phyloP scores from a whole-genome alignment of 2,329 filamentous ascomycete species.

The Cladobotryum mycophilum region DNA sequence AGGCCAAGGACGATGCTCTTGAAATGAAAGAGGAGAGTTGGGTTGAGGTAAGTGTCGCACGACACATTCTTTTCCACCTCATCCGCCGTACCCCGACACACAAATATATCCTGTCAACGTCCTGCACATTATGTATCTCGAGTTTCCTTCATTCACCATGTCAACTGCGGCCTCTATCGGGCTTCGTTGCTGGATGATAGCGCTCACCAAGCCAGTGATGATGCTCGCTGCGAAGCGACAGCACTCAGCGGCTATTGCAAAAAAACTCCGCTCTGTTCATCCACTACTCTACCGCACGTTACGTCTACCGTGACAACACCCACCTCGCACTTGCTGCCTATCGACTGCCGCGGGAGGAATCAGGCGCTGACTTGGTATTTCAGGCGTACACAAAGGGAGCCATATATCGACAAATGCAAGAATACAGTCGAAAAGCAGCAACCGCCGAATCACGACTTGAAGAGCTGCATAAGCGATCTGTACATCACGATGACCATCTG shows the following conservation, averaged over 20 bases:
- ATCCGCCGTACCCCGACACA: constrained; percentile 4
- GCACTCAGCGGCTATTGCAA: constrained; percentile 22
- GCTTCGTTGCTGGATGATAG: constrained; percentile 26
- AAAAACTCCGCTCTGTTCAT: constrained; percentile 9
- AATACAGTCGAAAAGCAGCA: constrained; percentile 87
- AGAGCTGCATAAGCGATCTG: constrained; percentile 69
- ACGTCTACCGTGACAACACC: constrained; percentile 10
- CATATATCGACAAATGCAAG: constrained; percentile 94
- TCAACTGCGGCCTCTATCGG: constrained; percentile 20
- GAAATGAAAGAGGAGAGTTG: constrained; percentile 55
- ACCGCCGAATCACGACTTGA: constrained; percentile 75
- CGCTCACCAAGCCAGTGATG: constrained; percentile 33
- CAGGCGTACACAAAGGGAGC: constrained; percentile 67
- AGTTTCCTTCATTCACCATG: constrained; percentile 8
- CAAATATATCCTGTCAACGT: not conserved
- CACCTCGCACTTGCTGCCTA: constrained; percentile 3
- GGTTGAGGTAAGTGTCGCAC: constrained; percentile 57
- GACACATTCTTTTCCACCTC: constrained; percentile 20
- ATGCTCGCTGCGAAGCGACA: constrained; percentile 27
- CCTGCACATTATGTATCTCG: not conserved
- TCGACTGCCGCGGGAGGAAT: constrained; percentile 1
- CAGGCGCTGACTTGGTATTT: constrained; percentile 13
- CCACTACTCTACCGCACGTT: constrained; percentile 10
- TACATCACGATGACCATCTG: constrained; percentile 87
- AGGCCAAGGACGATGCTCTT: constrained; percentile 47